Conservation (phyloP, 2,329 filamentous ascomycete species). For the Diaporthe sp. region DNA sequence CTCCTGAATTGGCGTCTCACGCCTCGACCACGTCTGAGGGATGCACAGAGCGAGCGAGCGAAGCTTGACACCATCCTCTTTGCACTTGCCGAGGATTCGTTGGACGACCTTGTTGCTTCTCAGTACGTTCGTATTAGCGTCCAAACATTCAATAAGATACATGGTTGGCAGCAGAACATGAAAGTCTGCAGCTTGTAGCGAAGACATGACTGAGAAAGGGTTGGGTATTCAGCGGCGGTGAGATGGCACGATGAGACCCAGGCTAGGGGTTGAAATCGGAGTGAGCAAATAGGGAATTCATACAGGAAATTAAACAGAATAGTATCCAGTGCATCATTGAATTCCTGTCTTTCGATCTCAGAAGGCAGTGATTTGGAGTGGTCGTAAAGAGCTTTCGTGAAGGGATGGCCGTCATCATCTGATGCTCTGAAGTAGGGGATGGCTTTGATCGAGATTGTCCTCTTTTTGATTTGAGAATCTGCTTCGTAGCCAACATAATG, state of each 20-base stretch:
- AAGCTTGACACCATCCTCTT: not conserved
- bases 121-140: not conserved
- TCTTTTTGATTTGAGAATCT: not conserved
- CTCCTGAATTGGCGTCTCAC: conserved; percentile 23
- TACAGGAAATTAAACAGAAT: conserved; percentile 25
- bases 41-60: conserved; percentile 4
- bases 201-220: not conserved
- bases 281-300: not conserved
- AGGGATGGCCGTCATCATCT: not conserved
- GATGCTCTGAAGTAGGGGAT: conserved; percentile 13
- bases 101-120: not conserved
- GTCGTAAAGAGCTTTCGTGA: conserved; percentile 15
- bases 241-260: too few species aligned
- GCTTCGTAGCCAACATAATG: conserved; percentile 16
- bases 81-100: not conserved
- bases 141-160: too few species aligned
- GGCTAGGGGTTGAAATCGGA: not conserved
- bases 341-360: not conserved
- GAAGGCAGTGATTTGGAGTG: conserved; percentile 8
- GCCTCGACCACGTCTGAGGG: conserved; percentile 27
- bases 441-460: conserved; percentile 16
- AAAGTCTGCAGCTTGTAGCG: not conserved
- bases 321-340: not conserved
- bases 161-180: not conserved
- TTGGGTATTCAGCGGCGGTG: too few species aligned